A percentile compares a stretch with the other conserved stretches of the same genome.
phyloP scores from a whole-genome alignment of 306 rosid species.

The Inga laurina region DNA sequence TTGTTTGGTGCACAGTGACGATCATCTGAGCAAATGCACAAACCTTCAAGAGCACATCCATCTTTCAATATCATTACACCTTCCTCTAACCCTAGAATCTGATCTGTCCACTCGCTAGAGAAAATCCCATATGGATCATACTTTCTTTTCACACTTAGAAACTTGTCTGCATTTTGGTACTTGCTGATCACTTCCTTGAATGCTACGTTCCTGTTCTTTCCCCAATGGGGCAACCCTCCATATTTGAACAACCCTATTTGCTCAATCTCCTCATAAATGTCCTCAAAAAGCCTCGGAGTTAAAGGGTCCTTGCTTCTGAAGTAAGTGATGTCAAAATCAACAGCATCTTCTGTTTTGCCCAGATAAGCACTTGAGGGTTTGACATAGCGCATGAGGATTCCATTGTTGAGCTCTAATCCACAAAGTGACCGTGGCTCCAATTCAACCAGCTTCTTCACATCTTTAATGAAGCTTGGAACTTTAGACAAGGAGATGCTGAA shows the following conservation, averaged over 20 bases:
- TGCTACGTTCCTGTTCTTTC: constrained; percentile 16
- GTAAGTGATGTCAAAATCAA: too few relatives aligned
- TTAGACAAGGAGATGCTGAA: constrained; percentile 48
- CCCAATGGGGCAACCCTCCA: constrained; percentile 37
- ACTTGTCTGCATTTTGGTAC: constrained; percentile 41
- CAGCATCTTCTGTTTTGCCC: too few relatives aligned
- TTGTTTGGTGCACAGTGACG: constrained; percentile 71
- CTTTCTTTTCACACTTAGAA: constrained; percentile 47
- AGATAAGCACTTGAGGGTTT: too few relatives aligned
- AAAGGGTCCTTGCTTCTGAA: too few relatives aligned
- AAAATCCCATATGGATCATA: constrained; percentile 65
- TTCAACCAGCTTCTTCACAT: constrained; percentile 52
- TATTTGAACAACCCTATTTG: constrained; percentile 47
- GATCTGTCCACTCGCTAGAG: constrained; percentile 76
- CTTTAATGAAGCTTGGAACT: constrained; percentile 55
- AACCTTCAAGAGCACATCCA: constrained; percentile 82
- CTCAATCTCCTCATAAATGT: too few relatives aligned
- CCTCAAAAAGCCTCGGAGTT: too few relatives aligned
- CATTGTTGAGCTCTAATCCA: too few relatives aligned
- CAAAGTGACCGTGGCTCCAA: too few relatives aligned
- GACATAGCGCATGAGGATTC: too few relatives aligned
- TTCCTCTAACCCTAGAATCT: constrained; percentile 56
- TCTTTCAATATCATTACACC: constrained; percentile 44
- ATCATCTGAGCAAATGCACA: constrained; percentile 67
- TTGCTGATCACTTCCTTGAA: constrained; percentile 53